These are phyloP conservation scores for Asterionellopsis glacialis DNA, from an alignment of 108 stramenopile genomes.

Conservation along the genomic window DNA sequence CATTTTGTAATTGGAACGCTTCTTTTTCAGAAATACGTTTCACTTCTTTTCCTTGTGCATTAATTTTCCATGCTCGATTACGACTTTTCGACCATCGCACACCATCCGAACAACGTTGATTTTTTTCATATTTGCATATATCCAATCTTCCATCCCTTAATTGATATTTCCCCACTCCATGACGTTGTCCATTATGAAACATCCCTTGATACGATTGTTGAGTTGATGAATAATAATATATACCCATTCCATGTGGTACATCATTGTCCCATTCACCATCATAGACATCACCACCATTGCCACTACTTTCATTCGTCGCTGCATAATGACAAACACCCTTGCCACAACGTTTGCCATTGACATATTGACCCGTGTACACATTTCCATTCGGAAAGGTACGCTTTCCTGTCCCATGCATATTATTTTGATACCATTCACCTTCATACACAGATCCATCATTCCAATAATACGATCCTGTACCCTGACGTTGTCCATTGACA, in stretches of 20 bases:
- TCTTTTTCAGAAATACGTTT: too few species aligned
- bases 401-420: conserved; percentile 51
- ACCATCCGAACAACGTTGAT: conserved; percentile 39
- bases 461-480: conserved; percentile 53
- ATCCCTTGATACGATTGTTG: conserved; percentile 47
- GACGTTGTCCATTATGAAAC: conserved; percentile 39
- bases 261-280: conserved; percentile 37
- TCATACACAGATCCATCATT: conserved; percentile 55
- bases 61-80: conserved; percentile 48
- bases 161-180: conserved; percentile 61
- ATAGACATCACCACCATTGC: conserved; percentile 44
- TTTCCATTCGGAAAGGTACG: conserved; percentile 57
- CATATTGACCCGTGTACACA: conserved; percentile 44
- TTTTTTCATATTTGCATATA: conserved; percentile 48
- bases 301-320: too few species aligned
- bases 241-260: conserved; percentile 51
- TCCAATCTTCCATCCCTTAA: conserved; percentile 46
- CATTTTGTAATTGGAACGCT: too few species aligned
- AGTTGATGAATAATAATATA: conserved; percentile 48
- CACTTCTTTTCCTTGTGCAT: too few species aligned
- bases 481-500: conserved; percentile 43
- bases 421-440: conserved; percentile 54
- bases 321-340: conserved; percentile 50
- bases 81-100: conserved; percentile 62
- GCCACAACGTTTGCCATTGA: conserved; percentile 43